Evolutionary conservation across 805 yeast genomes (phyloP).

Genomic region (Zygosaccharomyces lentus): DNA sequence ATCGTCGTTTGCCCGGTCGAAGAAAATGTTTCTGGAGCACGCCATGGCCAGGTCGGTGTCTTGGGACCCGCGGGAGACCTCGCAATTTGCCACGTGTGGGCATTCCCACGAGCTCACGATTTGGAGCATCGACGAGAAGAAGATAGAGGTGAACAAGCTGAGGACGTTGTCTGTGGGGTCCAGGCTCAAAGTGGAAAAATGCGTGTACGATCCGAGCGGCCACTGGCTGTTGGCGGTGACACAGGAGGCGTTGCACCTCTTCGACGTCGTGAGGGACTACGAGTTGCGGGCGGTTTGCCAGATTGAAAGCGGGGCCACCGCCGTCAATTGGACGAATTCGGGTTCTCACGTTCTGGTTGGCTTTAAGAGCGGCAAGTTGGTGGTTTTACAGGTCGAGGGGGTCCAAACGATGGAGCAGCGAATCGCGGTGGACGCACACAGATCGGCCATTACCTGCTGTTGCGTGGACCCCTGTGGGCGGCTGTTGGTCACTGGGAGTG

Average conservation of each 20-base stretch:
- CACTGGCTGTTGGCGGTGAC: slow-evolving; percentile 43
- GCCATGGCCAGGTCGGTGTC: slow-evolving; percentile 21
- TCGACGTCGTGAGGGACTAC: slow-evolving; percentile 35
- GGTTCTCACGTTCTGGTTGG: slow-evolving; percentile 44
- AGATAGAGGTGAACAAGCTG: slow-evolving; percentile 13
- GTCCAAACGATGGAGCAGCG: slow-evolving; percentile 17
- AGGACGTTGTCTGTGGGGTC: slow-evolving; percentile 13
- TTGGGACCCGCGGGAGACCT: slow-evolving; percentile 25
- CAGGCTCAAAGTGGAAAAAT: slow-evolving; percentile 18
- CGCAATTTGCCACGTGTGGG: slow-evolving; percentile 25
- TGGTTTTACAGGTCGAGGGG: slow-evolving; percentile 18
- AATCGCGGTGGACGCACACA: slow-evolving; percentile 38
- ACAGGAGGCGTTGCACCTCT: slow-evolving; percentile 37
- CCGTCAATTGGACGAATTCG: slow-evolving; percentile 33
- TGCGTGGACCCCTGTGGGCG: slow-evolving; percentile 51
- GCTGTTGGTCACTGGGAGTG: slow-evolving; percentile 48
- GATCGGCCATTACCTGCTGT: slow-evolving; percentile 46
- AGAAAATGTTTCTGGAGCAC: slow-evolving; percentile 16
- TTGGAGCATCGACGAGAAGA: slow-evolving; percentile 22
- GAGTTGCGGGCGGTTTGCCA: slow-evolving; percentile 16
- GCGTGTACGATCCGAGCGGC: slow-evolving; percentile 45
- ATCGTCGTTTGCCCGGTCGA: slow-evolving; percentile 11
- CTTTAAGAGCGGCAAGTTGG: slow-evolving; percentile 44
- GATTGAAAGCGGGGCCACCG: slow-evolving; percentile 25
- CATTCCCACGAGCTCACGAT: slow-evolving; percentile 21